phyloP scores from a whole-genome alignment of 306 rosid genomes.

The Elaeagnus macrophylla region DNA sequence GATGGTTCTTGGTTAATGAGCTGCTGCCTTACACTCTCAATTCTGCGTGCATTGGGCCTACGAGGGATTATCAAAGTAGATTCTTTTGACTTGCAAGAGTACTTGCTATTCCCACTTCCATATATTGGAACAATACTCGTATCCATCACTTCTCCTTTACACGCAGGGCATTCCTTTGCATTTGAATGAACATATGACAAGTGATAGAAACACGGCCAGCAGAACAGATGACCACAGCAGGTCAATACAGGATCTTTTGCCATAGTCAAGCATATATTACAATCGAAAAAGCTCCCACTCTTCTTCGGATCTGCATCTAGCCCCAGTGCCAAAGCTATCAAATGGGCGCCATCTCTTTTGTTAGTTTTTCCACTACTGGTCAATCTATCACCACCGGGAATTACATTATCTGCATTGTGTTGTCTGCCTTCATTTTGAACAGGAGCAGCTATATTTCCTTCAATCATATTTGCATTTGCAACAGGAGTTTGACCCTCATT shows the following conservation, averaged over 20 bases:
- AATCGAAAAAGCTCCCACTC: constrained; percentile 43
- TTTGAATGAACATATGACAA: constrained; percentile 36
- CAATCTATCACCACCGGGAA: constrained; percentile 13
- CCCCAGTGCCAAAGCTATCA: constrained; percentile 51
- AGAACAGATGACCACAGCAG: constrained; percentile 82
- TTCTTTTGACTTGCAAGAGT: constrained; percentile 15
- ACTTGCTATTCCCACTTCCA: constrained; percentile 31
- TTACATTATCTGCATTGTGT: constrained; percentile 11
- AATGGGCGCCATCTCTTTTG: constrained; percentile 22
- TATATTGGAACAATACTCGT: constrained; percentile 50
- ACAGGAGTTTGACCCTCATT: constrained; percentile 18
- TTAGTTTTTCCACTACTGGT: constrained; percentile 5
- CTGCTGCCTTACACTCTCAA: constrained; percentile 51
- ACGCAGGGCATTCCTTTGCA: constrained; percentile 65
- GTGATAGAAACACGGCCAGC: constrained; percentile 71
- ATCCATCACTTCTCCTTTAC: constrained; percentile 56
- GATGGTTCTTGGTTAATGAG: constrained; percentile 28
- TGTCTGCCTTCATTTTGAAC: constrained; percentile 14
- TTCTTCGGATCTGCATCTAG: constrained; percentile 23
- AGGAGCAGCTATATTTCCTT: constrained; percentile 10
- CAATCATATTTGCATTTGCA: constrained; percentile 18
- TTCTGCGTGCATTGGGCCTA: constrained; percentile 52
- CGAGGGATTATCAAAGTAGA: constrained; percentile 35
- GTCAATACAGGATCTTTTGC: constrained; percentile 73
- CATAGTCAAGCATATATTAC: constrained; percentile 44